Evolutionary conservation across 768 basidiomycete species (phyloP).

Genomic region (Boletus sp.): DNA sequence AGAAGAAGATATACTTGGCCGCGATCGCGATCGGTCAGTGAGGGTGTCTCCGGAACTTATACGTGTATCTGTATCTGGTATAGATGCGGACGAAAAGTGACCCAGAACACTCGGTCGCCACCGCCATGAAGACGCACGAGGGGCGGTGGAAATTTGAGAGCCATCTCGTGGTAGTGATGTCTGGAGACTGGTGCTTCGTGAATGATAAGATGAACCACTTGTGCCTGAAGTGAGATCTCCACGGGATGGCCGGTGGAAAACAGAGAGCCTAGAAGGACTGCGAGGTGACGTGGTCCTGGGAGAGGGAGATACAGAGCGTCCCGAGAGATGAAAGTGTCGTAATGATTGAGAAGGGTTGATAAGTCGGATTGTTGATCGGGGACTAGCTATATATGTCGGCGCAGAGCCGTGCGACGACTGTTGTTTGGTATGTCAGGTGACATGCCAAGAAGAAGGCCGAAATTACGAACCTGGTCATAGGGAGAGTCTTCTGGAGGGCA

Average conservation of each 20-base stretch:
- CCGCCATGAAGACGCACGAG: constrained; percentile 34
- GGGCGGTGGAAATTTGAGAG: constrained; percentile 3
- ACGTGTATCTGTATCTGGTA: constrained; percentile 42
- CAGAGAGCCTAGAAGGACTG: constrained; percentile 40
- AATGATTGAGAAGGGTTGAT: constrained; percentile 38
- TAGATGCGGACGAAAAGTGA: constrained; percentile 53
- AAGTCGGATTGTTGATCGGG: constrained; percentile 33
- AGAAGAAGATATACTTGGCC: constrained; percentile 60
- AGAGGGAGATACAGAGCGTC: constrained; percentile 40
- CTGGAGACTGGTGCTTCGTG: constrained; percentile 49
- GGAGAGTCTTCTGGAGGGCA: constrained; percentile 17
- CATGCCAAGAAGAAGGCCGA: constrained; percentile 18
- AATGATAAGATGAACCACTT: constrained; percentile 37
- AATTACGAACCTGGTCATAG: constrained; percentile 27
- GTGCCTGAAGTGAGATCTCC: constrained; percentile 26
- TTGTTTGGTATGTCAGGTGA: constrained; percentile 17
- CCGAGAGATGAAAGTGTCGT: constrained; percentile 42
- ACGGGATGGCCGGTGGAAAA: constrained; percentile 38
- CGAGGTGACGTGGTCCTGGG: constrained; percentile 33
- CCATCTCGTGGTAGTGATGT: constrained; percentile 32
- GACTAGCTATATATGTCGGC: constrained; percentile 25
- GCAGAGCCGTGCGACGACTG: constrained; percentile 23
- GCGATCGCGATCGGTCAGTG: constrained; percentile 47
- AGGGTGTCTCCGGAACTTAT: constrained; percentile 40
- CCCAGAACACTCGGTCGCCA: constrained; percentile 67